These are phyloP conservation scores for Rhodamnia argentea DNA, from an alignment of 345 rosid genomes.

Conservation along the genomic window DNA sequence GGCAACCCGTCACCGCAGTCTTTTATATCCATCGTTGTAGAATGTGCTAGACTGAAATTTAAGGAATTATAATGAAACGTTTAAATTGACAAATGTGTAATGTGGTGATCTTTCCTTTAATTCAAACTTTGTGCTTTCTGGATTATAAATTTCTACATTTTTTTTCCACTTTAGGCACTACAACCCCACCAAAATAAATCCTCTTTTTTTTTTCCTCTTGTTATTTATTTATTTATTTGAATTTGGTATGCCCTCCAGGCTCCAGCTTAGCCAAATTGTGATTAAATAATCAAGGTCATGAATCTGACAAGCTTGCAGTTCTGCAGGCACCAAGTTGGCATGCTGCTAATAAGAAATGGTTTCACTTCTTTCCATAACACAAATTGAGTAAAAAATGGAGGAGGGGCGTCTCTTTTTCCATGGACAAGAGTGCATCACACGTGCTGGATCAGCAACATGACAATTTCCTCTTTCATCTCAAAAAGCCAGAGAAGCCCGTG, in stretches of 20 bases:
- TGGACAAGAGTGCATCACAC: constrained; percentile 1
- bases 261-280: background rate
- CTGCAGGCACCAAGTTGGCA: background rate
- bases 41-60: background rate
- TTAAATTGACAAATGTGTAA: background rate
- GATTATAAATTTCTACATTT: background rate
- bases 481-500: background rate
- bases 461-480: background rate
- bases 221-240: background rate
- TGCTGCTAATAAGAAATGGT: background rate
- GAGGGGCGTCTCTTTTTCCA: background rate
- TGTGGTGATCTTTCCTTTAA: background rate
- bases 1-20: too few relatives aligned
- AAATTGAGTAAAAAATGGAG: background rate
- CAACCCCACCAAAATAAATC: background rate
- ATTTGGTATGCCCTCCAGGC: background rate
- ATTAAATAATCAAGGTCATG: background rate
- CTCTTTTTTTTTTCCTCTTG: background rate
- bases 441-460: background rate
- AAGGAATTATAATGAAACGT: background rate
- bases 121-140: background rate
- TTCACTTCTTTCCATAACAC: background rate
- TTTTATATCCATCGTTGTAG: too few relatives aligned
- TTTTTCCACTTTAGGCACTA: background rate
- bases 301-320: background rate